A percentile compares a stretch with the other conserved stretches of the same genome.
Evolutionary conservation across 2,329 filamentous ascomycete genomes (phyloP).

Genomic region (Chaetomium globosum): DNA sequence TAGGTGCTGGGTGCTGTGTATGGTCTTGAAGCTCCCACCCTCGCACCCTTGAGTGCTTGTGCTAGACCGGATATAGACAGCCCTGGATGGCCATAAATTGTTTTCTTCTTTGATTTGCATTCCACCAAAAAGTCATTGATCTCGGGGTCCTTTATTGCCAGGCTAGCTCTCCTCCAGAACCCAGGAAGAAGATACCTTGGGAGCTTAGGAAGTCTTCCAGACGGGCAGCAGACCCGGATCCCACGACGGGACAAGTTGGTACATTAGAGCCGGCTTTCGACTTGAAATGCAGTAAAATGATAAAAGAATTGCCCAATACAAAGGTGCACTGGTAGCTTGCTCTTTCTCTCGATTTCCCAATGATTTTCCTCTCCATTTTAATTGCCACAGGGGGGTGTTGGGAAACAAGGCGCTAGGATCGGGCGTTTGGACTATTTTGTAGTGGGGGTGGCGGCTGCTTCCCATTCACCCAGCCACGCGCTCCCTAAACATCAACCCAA

Average conservation of each 20-base stretch:
- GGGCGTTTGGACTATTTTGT: slow-evolving; percentile 23
- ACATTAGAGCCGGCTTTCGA: neutral
- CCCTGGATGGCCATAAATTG: neutral
- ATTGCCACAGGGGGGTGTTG: neutral
- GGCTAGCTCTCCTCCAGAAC: neutral
- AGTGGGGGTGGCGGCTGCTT: slow-evolving; percentile 24
- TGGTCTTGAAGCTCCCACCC: neutral
- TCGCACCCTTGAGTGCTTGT: no score
- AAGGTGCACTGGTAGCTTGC: neutral
- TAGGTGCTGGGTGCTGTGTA: no score
- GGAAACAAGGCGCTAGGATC: neutral
- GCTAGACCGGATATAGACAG: neutral
- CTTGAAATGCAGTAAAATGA: neutral
- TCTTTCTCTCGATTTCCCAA: neutral
- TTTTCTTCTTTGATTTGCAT: neutral
- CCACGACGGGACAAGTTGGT: neutral
- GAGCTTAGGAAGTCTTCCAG: neutral
- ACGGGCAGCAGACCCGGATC: neutral
- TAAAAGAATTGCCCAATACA: neutral
- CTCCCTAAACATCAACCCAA: slow-evolving; percentile 22
- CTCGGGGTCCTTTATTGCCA: neutral
- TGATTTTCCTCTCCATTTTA: neutral
- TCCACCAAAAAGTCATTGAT: neutral
- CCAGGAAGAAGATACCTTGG: neutral
- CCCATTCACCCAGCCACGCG: slow-evolving; percentile 22